phyloP scores from a whole-genome alignment of 2,329 filamentous ascomycete genomes.

The Geosmithia flava region DNA sequence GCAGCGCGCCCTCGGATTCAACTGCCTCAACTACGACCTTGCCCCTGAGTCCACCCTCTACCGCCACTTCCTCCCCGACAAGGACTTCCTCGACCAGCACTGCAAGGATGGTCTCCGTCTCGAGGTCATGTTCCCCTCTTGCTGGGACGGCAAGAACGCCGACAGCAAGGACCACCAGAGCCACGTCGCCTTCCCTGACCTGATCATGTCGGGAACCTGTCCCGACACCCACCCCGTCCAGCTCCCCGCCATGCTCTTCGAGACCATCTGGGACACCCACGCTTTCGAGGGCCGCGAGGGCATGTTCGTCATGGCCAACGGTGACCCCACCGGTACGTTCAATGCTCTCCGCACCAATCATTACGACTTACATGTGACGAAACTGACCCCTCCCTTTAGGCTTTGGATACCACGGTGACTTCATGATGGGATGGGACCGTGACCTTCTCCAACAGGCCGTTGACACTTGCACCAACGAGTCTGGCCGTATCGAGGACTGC shows the following conservation, averaged over 20 bases:
- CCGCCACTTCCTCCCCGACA: slow-evolving; percentile 72
- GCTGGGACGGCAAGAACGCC: slow-evolving; percentile 62
- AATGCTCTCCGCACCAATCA: background rate
- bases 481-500: slow-evolving; percentile 63
- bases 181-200: slow-evolving; percentile 67
- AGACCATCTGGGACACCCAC: slow-evolving; percentile 72
- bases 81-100: slow-evolving; percentile 66
- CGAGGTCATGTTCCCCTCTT: slow-evolving; percentile 80
- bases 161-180: slow-evolving; percentile 42
- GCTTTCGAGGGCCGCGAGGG: slow-evolving; percentile 51
- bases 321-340: slow-evolving; percentile 56
- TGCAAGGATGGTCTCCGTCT: slow-evolving; percentile 73
- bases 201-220: slow-evolving; percentile 67
- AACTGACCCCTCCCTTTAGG: slow-evolving; percentile 29
- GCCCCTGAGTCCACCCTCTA: slow-evolving; percentile 60
- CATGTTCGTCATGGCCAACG: slow-evolving; percentile 64
- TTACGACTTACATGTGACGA: background rate
- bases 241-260: slow-evolving; percentile 66
- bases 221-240: slow-evolving; percentile 56
- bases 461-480: slow-evolving; percentile 58
- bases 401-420: slow-evolving; percentile 68
- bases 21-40: slow-evolving; percentile 77
- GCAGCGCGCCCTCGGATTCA: slow-evolving; percentile 84
- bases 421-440: slow-evolving; percentile 66
- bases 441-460: slow-evolving; percentile 60